phyloP scores from a whole-genome alignment of 164 flowering plant species.

The Echeveria elegans region DNA sequence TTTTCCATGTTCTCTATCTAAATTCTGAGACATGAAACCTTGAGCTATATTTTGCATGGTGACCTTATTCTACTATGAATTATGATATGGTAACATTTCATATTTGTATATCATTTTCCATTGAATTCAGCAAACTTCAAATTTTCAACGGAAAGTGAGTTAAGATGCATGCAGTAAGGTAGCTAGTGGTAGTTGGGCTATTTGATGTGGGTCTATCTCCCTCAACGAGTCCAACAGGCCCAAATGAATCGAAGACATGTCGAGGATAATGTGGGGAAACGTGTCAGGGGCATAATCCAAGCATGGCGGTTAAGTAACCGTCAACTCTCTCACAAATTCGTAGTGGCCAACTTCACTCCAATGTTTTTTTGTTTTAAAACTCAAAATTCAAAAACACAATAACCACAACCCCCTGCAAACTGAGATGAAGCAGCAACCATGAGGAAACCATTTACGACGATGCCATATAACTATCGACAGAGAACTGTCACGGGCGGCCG shows the following conservation, averaged over 20 bases:
- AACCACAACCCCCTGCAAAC: not conserved
- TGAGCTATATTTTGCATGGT: too few relatives aligned
- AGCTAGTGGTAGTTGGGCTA: too few relatives aligned
- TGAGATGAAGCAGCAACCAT: not conserved
- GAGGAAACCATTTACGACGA: not conserved
- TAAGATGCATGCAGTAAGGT: too few relatives aligned
- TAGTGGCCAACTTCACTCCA: not conserved
- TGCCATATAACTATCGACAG: not conserved
- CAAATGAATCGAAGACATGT: too few relatives aligned
- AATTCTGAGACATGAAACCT: not conserved
- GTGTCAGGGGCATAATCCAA: not conserved
- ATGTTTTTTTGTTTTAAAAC: not conserved
- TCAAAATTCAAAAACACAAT: not conserved
- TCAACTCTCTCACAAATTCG: not conserved
- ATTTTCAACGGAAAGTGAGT: too few relatives aligned
- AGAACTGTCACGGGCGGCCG: conserved; percentile 2
- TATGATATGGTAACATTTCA: too few relatives aligned
- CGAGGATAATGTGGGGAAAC: not conserved
- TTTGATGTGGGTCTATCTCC: too few relatives aligned
- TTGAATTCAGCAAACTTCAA: too few relatives aligned
- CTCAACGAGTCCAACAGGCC: too few relatives aligned
- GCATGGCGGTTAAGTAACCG: conserved; percentile 3
- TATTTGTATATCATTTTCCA: too few relatives aligned
- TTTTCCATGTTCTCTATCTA: not conserved
- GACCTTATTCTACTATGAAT: too few relatives aligned